Conservation (phyloP, 1,284 basidiomycete species). For the Grifola frondosa region DNA sequence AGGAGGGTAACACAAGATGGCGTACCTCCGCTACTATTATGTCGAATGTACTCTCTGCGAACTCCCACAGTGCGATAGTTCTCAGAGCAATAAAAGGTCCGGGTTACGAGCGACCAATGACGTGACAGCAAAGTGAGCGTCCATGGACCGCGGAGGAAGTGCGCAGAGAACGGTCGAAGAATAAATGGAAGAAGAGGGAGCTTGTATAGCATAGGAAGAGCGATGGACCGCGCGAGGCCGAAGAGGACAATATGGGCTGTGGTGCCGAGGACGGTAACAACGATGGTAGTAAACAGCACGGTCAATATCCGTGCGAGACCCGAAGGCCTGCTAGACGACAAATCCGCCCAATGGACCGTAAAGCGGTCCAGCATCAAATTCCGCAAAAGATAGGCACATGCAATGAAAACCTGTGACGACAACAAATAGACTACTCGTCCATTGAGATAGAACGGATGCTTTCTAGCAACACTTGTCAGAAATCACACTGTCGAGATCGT, state of each 20-base stretch:
- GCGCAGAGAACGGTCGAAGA: constrained; percentile 58
- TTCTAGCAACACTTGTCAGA: constrained; percentile 38
- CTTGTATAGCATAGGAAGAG: constrained; percentile 52
- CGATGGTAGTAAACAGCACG: constrained; percentile 36
- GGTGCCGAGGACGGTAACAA: constrained; percentile 42
- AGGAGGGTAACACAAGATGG: neutral
- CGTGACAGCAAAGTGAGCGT: constrained; percentile 48
- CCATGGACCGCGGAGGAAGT: constrained; percentile 60
- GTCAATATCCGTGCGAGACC: constrained; percentile 34
- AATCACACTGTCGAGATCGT: neutral
- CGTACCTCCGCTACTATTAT: constrained; percentile 46
- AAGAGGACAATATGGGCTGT: constrained; percentile 43
- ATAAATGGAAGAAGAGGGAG: constrained; percentile 50
- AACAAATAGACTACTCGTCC: constrained; percentile 60
- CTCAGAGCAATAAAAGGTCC: constrained; percentile 51
- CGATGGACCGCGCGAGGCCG: constrained; percentile 39
- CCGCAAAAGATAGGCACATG: constrained; percentile 48
- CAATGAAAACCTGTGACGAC: constrained; percentile 48
- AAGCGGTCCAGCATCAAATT: constrained; percentile 60
- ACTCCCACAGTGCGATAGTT: constrained; percentile 59
- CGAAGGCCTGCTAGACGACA: constrained; percentile 12
- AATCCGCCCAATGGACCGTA: constrained; percentile 46
- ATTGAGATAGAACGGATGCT: constrained; percentile 69
- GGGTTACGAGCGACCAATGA: constrained; percentile 44
- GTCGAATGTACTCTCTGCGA: constrained; percentile 59